Conservation (phyloP, 805 yeast species). For the Diddensiella transvaalensis region DNA sequence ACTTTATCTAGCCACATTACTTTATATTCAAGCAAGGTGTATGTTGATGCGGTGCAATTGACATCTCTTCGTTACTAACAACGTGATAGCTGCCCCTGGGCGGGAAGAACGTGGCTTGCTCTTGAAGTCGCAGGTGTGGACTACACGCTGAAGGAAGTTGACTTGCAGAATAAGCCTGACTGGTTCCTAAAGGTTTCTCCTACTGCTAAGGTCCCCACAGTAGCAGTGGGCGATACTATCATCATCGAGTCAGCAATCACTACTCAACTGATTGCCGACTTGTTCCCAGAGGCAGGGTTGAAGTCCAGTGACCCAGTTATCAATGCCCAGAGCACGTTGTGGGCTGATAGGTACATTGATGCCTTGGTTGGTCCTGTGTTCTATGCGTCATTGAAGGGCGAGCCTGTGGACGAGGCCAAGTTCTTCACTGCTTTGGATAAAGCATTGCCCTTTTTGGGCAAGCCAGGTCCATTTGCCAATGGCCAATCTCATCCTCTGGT, state of each 20-base stretch:
- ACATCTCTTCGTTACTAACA: too few species aligned
- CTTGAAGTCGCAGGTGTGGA: constrained; percentile 27
- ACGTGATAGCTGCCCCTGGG: constrained; percentile 28
- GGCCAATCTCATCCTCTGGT: constrained; percentile 20
- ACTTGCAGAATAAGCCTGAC: constrained; percentile 30
- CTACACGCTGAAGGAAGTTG: constrained; percentile 27
- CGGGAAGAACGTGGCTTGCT: constrained; percentile 31
- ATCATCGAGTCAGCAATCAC: constrained; percentile 27
- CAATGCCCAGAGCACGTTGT: constrained; percentile 22
- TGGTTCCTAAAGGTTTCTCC: constrained; percentile 29
- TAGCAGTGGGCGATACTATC: constrained; percentile 21
- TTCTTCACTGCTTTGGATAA: constrained; percentile 21
- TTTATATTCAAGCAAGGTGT: background rate
- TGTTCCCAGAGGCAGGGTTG: constrained; percentile 24
- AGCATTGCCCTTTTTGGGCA: constrained; percentile 20
- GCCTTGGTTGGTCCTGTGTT: constrained; percentile 5
- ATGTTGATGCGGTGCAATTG: too few species aligned
- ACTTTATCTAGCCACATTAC: too few species aligned
- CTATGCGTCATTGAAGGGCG: constrained; percentile 12
- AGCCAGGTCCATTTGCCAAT: constrained; percentile 17
- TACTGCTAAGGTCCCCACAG: constrained; percentile 30
- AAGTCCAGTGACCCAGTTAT: constrained; percentile 18
- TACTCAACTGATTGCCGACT: constrained; percentile 27
- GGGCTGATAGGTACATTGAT: constrained; percentile 25
- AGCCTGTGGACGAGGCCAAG: constrained; percentile 3